These are phyloP conservation scores for Hymenoscyphus fraxineus DNA, from an alignment of 2,329 filamentous ascomycete species.

Conservation along the genomic window DNA sequence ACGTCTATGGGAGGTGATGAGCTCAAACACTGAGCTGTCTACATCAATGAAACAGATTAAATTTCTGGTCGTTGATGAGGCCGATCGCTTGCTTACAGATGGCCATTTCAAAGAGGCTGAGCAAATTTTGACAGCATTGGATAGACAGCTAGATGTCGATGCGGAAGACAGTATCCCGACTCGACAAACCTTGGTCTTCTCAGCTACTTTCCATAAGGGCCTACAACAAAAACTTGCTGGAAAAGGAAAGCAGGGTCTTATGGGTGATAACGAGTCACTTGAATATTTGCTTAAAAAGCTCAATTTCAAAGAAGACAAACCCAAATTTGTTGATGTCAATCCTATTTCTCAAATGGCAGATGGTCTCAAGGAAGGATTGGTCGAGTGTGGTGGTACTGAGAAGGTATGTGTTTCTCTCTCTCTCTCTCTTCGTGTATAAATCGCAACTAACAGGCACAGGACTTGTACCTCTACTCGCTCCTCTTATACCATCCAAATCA, in stretches of 20 bases:
- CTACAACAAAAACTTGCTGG: constrained; percentile 87
- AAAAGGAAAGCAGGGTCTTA: constrained; percentile 58
- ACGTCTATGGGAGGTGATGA: constrained; percentile 89
- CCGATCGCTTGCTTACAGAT: constrained; percentile 84
- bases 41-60: constrained; percentile 66
- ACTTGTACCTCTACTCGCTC: constrained; percentile 88
- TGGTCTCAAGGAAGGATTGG: constrained; percentile 78
- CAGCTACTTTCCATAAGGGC: constrained; percentile 88
- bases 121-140: constrained; percentile 78
- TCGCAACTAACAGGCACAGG: constrained; percentile 44
- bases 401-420: constrained; percentile 56
- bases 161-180: constrained; percentile 46
- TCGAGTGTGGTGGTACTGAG: constrained; percentile 90
- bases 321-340: constrained; percentile 90
- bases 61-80: constrained; percentile 90
- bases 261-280: constrained; percentile 77
- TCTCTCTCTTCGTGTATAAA: background rate
- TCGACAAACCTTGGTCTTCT: constrained; percentile 91
- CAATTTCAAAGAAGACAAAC: constrained; percentile 78
- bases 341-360: constrained; percentile 85
- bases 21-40: constrained; percentile 66
- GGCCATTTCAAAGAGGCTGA: constrained; percentile 94
- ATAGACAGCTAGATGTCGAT: constrained; percentile 54
- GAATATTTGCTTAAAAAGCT: constrained; percentile 89
- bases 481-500: constrained; percentile 77